Percentiles rank a stretch among this genome's conserved stretches.
phyloP scores from a whole-genome alignment of 83 land plant genomes.

The Isoetes engelmannii region DNA sequence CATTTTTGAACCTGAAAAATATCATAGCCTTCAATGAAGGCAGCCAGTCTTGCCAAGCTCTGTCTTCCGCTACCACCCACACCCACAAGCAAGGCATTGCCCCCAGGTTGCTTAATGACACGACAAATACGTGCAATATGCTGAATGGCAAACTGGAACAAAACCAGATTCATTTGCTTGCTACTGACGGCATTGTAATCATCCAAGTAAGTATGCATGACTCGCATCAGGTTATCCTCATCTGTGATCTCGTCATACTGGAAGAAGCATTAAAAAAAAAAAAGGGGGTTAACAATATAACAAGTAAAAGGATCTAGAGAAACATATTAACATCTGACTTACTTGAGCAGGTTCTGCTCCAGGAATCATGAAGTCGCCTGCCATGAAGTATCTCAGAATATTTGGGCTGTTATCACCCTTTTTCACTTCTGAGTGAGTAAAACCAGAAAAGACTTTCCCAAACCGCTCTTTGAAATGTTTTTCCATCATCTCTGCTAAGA shows the following conservation, averaged over 20 bases:
- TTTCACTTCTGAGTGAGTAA: conserved; percentile 36
- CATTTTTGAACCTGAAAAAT: conserved; percentile 19
- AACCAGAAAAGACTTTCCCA: conserved; percentile 33
- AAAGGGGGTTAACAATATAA: background rate
- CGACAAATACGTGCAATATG: conserved; percentile 31
- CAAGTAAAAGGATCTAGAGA: background rate
- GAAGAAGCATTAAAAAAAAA: background rate
- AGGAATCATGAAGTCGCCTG: conserved; percentile 44
- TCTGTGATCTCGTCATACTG: conserved; percentile 40
- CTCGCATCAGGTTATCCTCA: conserved; percentile 23
- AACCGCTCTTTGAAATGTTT: conserved; percentile 39
- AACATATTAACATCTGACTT: background rate
- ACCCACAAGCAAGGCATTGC: conserved; percentile 29
- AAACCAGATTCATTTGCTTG: conserved; percentile 33
- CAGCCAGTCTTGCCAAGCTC: conserved; percentile 34
- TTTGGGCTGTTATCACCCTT: conserved; percentile 30
- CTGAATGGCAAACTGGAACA: conserved; percentile 33
- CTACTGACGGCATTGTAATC: conserved; percentile 26
- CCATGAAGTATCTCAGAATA: conserved; percentile 33
- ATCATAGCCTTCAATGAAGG: conserved; percentile 34
- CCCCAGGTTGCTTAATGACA: conserved; percentile 32
- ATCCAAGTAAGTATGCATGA: conserved; percentile 28
- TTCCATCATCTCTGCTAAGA: conserved; percentile 31
- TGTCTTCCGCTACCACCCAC: conserved; percentile 39
- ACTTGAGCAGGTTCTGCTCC: conserved; percentile 38